Evolutionary conservation across 1,284 basidiomycete genomes (phyloP).

Genomic region (Melanopsichium pennsylvanicum): DNA sequence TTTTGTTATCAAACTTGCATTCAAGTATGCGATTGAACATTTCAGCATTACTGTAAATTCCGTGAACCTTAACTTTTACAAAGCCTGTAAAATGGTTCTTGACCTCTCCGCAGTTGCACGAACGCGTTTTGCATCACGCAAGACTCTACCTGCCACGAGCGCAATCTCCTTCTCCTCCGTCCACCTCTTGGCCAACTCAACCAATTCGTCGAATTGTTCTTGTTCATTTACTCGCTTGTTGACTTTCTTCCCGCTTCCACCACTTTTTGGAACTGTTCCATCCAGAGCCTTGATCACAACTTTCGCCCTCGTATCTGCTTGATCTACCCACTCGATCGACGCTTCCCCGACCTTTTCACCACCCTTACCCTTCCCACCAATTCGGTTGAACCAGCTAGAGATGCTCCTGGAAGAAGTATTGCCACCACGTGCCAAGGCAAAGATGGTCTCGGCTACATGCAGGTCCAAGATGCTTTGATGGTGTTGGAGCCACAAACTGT

Average conservation of each 20-base stretch:
- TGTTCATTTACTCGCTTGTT: neutral
- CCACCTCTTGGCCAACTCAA: slow-evolving; percentile 10
- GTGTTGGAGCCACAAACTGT: slow-evolving; percentile 48
- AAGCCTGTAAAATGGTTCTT: slow-evolving; percentile 5
- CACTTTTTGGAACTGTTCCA: neutral
- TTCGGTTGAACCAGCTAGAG: too few species aligned
- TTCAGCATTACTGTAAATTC: too few species aligned
- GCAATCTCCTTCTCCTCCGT: neutral
- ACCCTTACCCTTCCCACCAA: too few species aligned
- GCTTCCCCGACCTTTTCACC: neutral
- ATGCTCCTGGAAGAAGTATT: too few species aligned
- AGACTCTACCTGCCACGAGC: slow-evolving; percentile 18
- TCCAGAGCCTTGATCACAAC: slow-evolving; percentile 6
- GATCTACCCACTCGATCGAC: slow-evolving; percentile 25
- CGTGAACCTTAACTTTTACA: neutral
- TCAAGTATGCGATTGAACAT: too few species aligned
- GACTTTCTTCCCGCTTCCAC: neutral
- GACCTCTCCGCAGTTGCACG: slow-evolving; percentile 6
- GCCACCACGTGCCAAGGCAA: slow-evolving; percentile 33
- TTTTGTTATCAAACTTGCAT: too few species aligned
- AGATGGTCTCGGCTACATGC: slow-evolving; percentile 59
- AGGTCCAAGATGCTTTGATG: slow-evolving; percentile 45
- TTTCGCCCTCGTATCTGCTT: slow-evolving; percentile 19
- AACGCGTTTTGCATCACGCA: slow-evolving; percentile 33
- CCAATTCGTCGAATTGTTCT: too few species aligned